Conservation (phyloP, 495 filamentous ascomycete genomes). For the Talaromyces thailandensis region DNA sequence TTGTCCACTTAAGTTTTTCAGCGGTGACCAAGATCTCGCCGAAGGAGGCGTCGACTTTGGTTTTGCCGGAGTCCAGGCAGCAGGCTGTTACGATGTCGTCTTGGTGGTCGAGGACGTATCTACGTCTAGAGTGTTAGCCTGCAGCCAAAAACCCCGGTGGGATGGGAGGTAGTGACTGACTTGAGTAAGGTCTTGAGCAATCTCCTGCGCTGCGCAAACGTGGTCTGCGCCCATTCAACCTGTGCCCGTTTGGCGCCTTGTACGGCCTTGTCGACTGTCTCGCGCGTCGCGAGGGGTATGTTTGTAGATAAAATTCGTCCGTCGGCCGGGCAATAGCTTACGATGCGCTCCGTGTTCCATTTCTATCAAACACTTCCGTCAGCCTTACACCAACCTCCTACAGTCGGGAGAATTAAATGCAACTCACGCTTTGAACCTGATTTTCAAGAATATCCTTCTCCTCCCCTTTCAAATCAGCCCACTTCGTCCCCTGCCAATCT, state of each 20-base stretch:
- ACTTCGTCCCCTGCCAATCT: constrained; percentile 47
- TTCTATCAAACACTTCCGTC: constrained; percentile 14
- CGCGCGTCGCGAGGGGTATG: constrained; percentile 67
- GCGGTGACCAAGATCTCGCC: constrained; percentile 90
- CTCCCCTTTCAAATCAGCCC: constrained; percentile 42
- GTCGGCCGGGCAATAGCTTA: constrained; percentile 81
- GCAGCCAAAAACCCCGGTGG: not conserved
- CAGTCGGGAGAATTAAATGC: not conserved
- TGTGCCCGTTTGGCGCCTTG: constrained; percentile 68
- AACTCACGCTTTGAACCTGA: constrained; percentile 32
- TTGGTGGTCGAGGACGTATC: constrained; percentile 79
- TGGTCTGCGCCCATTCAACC: constrained; percentile 68
- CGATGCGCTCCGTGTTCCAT: constrained; percentile 34
- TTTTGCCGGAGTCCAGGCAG: constrained; percentile 96
- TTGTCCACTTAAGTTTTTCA: constrained; percentile 92
- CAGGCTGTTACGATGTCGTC: constrained; percentile 76
- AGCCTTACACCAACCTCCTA: not conserved
- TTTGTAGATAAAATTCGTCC: constrained; percentile 68
- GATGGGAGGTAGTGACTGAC: constrained; percentile 30
- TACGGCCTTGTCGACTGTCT: constrained; percentile 75
- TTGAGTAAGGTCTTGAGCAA: constrained; percentile 77
- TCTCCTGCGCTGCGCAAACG: constrained; percentile 65
- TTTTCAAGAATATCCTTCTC: constrained; percentile 37
- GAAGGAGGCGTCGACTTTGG: constrained; percentile 83
- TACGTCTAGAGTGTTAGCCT: constrained; percentile 11